A percentile compares a stretch with the other conserved stretches of the same genome.
Evolutionary conservation across 2,329 filamentous ascomycete genomes (phyloP).

Genomic region (Ceratocystis smalleyi): DNA sequence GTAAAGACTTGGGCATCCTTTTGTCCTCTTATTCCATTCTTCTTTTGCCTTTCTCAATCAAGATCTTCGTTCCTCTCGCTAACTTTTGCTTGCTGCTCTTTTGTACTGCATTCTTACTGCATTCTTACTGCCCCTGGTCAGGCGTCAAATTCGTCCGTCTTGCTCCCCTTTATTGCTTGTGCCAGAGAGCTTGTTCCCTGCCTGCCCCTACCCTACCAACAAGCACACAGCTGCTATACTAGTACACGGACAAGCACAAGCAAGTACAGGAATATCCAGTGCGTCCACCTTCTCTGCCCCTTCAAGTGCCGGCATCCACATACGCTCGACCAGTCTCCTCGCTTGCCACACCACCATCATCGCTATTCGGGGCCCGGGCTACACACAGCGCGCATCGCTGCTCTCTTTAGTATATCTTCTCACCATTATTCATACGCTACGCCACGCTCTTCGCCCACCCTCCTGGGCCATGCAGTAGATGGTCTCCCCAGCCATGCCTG

Average conservation of each 20-base stretch:
- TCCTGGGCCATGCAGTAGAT: background rate
- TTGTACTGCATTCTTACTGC: background rate
- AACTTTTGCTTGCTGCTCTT: background rate
- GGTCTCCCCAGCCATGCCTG: conserved; percentile 1
- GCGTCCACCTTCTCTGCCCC: background rate
- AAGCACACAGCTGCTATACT: no score
- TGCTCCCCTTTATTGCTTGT: background rate
- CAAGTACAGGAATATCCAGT: background rate
- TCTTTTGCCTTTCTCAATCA: no score
- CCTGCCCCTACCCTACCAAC: background rate
- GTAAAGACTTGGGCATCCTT: background rate
- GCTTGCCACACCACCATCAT: background rate
- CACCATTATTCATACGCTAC: background rate
- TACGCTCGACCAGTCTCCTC: no score
- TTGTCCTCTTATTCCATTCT: background rate
- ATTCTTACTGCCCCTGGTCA: background rate
- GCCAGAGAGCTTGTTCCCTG: background rate
- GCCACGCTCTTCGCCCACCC: background rate
- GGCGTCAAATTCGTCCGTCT: background rate
- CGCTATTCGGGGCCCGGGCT: background rate
- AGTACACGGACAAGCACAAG: background rate
- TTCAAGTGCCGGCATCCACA: background rate
- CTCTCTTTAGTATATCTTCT: background rate
- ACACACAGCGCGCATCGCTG: background rate
- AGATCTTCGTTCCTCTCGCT: background rate